Evolutionary conservation across 345 rosid species (phyloP).

Genomic region (Camelina sativa): DNA sequence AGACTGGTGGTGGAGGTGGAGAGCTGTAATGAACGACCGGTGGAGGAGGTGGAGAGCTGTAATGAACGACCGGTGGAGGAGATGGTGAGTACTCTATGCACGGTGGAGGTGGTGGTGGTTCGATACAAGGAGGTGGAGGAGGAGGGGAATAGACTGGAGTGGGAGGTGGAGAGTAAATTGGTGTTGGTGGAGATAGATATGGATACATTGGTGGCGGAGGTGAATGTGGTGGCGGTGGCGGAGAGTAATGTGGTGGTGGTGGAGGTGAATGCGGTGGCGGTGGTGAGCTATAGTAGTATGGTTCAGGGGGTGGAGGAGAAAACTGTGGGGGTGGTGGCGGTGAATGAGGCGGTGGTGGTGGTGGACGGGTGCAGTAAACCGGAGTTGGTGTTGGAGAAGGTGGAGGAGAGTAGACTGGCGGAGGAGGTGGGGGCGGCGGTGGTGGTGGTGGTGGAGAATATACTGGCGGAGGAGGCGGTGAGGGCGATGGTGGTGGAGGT

Average conservation of each 20-base stretch:
- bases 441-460: conserved; percentile 40
- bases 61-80: conserved; percentile 50
- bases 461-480: conserved; percentile 26
- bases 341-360: conserved; percentile 51
- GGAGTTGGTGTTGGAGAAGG: conserved; percentile 44
- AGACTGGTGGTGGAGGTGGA: conserved; percentile 50
- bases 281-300: conserved; percentile 42
- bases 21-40: conserved; percentile 40
- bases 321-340: conserved; percentile 47
- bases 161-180: conserved; percentile 48
- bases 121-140: conserved; percentile 61
- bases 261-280: conserved; percentile 53
- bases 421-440: conserved; percentile 43
- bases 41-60: conserved; percentile 54
- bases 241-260: conserved; percentile 44
- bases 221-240: conserved; percentile 43
- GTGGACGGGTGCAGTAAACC: conserved; percentile 35
- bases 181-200: conserved; percentile 44
- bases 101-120: conserved; percentile 69
- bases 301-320: conserved; percentile 43
- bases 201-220: conserved; percentile 56
- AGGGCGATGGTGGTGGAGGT: conserved; percentile 37
- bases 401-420: conserved; percentile 42
- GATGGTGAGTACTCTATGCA: conserved; percentile 54
- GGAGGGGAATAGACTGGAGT: conserved; percentile 56